Base-by-base conservation (phyloP, 352 stramenopile genomes). In the Phytophthora macrochlamydospora region DNA sequence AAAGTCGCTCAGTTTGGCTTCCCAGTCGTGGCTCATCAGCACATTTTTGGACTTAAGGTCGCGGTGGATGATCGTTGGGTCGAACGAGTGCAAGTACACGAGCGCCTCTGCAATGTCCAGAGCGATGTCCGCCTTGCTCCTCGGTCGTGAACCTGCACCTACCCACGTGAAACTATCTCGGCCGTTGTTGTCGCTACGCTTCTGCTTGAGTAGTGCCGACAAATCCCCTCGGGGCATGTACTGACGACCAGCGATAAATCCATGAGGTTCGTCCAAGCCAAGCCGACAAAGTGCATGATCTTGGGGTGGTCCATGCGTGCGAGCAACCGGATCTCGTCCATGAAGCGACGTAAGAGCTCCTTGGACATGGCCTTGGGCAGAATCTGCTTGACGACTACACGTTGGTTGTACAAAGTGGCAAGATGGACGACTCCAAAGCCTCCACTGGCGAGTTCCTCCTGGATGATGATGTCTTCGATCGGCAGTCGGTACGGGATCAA, bases 351-450 rank as follows among this genome's bases (percentile, higher is more conserved):
- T 3, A 81, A 37, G 13, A 80, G 61, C 14, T 77, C 37, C 62
- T 71, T 82, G 4, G 69, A 75, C 57, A 66, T 69, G 43, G 49
- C 64, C 30, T 75, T 68, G 7, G 72, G 69, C 18, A 84, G 30
- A 58, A 82, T 76, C 14, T 74, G 70, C 65, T 88, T 88, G 43
- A 85, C 75, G 0, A 80, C 78, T 13, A 87, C 74, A 1, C 43
- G 56, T 11, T 72, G 44, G 12, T 53, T 54, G 42, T 85, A 56
- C 9, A 88, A 30, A 12, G 67, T 18, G 11, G 81, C 81, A 11
- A 84, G 56, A 51, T 82, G 76, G 8, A 92, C 80, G 56, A 84
- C 46, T 0, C 83, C 83, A 49, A 85, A 92, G 31, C 81, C 83
- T 3, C 83, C 83, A 13, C 50, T 71, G 0, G 81, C 79, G 14